Conservation (phyloP, 345 rosid genomes). For the Brassica incana region DNA sequence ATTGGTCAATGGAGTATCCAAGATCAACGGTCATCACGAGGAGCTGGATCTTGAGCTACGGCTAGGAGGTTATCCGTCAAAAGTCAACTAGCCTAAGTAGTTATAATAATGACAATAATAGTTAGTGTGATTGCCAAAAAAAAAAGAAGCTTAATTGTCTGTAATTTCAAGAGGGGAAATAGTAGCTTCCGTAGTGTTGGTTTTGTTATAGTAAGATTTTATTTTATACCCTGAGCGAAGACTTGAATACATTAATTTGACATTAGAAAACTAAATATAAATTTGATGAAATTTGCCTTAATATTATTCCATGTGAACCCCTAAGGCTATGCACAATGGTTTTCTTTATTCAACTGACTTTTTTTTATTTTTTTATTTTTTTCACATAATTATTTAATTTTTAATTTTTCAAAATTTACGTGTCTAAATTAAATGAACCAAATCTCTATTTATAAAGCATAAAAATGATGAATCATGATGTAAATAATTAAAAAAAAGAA, state of each 20-base stretch:
- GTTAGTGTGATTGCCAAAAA: constrained; percentile 24
- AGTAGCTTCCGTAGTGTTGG: constrained; percentile 37
- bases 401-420: no score
- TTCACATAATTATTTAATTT: no score
- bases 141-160: constrained; percentile 24
- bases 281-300: background rate
- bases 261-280: background rate
- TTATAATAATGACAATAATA: constrained; percentile 19
- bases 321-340: no score
- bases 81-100: constrained; percentile 45
- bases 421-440: no score
- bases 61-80: constrained; percentile 64
- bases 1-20: constrained; percentile 40
- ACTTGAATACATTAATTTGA: background rate
- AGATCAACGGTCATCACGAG: constrained; percentile 41
- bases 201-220: constrained; percentile 33
- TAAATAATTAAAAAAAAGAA: no score
- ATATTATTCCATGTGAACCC: background rate
- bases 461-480: no score
- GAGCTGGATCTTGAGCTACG: constrained; percentile 90
- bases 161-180: constrained; percentile 26
- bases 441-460: no score
- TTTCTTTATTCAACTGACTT: no score
- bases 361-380: no score
- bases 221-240: constrained; percentile 14